These are phyloP conservation scores for Aspergillus alliaceus DNA, from an alignment of 2,329 filamentous ascomycete species.

Conservation along the genomic window DNA sequence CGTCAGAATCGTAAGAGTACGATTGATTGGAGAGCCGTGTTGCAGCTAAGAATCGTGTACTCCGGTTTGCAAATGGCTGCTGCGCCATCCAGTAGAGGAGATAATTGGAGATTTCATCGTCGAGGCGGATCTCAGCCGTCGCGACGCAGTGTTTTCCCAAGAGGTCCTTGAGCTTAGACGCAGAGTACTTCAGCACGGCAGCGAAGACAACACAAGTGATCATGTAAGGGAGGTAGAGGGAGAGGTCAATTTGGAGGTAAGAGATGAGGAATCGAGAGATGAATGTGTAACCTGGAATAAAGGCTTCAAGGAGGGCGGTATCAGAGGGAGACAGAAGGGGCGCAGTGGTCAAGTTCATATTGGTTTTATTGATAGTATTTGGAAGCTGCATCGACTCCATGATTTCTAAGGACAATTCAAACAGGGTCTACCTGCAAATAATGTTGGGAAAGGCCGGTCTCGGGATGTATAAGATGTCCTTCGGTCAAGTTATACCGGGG, in stretches of 20 bases:
- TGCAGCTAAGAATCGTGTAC: conserved; percentile 63
- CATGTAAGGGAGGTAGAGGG: conserved; percentile 61
- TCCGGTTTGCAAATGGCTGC: conserved; percentile 60
- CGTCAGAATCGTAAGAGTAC: conserved; percentile 29
- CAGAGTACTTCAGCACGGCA: conserved; percentile 55
- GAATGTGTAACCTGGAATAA: conserved; percentile 66
- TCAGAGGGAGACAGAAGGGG: conserved; percentile 21
- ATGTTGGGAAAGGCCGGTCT: too few relatives aligned
- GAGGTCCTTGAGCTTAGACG: conserved; percentile 49
- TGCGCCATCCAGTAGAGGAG: conserved; percentile 68
- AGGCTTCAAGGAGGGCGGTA: conserved; percentile 53
- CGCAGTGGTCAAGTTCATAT: conserved; percentile 8
- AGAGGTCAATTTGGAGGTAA: conserved; percentile 63
- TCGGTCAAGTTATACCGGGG: too few relatives aligned
- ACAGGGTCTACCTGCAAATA: background rate
- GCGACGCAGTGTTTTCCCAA: conserved; percentile 62
- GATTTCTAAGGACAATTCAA: background rate
- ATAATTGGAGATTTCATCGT: conserved; percentile 73
- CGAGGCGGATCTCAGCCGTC: conserved; percentile 64
- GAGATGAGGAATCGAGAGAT: conserved; percentile 54
- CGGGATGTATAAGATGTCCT: too few relatives aligned
- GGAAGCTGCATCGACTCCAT: conserved; percentile 9
- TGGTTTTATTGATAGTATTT: conserved; percentile 11
- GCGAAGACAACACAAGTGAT: conserved; percentile 51
- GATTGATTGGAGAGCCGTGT: conserved; percentile 47